Conservation (phyloP, 2,329 filamentous ascomycete genomes). For the Colletotrichum tropicicola region DNA sequence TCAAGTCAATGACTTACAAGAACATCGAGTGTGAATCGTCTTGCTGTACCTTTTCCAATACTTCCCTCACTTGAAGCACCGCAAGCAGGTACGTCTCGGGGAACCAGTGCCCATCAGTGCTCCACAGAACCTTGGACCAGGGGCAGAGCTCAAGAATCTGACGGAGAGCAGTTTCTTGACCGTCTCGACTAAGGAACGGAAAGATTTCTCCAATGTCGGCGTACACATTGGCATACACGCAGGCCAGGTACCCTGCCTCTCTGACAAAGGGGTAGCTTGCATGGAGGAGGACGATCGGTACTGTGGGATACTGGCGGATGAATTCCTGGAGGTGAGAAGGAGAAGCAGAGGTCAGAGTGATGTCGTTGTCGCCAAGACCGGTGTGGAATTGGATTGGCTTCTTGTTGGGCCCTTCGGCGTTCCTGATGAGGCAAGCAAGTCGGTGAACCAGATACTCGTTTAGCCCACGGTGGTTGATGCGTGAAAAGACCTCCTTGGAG, state of each 20-base stretch:
- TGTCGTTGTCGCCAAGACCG: conserved; percentile 82
- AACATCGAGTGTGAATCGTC: not conserved
- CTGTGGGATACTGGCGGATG: conserved; percentile 72
- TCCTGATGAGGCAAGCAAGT: conserved; percentile 66
- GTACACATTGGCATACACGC: conserved; percentile 81
- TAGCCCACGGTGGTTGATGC: conserved; percentile 69
- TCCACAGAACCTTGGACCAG: conserved; percentile 80
- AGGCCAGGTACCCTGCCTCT: conserved; percentile 81
- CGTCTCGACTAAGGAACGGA: conserved; percentile 78
- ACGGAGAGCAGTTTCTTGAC: conserved; percentile 75
- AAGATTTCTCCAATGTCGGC: conserved; percentile 87
- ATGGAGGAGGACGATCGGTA: conserved; percentile 82
- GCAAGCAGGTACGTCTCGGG: conserved; percentile 82
- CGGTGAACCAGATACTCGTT: conserved; percentile 76
- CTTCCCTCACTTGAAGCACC: conserved; percentile 76
- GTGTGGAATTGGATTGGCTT: conserved; percentile 89
- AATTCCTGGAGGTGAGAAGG: conserved; percentile 79
- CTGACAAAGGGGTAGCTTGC: conserved; percentile 83
- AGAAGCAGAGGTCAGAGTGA: conserved; percentile 74
- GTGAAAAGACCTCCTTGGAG: conserved; percentile 48
- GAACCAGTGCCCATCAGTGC: conserved; percentile 82
- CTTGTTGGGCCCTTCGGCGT: conserved; percentile 51
- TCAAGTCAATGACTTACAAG: conserved; percentile 5
- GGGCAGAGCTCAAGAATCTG: conserved; percentile 81
- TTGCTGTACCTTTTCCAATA: conserved; percentile 66